Evolutionary conservation across 2,329 filamentous ascomycete species (phyloP).

Genomic region (Pseudogymnoascus sp.): DNA sequence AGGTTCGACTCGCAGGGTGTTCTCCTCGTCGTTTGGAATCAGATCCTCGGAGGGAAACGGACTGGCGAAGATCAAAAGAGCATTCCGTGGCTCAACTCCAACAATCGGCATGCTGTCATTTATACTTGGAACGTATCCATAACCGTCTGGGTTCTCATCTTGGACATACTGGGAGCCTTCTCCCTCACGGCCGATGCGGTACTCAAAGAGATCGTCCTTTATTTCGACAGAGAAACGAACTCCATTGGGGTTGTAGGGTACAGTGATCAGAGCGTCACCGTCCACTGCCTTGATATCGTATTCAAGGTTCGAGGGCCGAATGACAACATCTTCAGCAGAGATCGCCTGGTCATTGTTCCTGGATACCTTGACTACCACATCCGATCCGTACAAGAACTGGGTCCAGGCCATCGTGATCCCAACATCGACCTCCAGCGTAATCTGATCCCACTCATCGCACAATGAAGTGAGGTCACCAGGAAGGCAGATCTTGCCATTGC

Average conservation of each 20-base stretch:
- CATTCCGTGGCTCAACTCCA: slow-evolving; percentile 26
- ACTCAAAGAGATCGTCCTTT: slow-evolving; percentile 27
- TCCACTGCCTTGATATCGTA: slow-evolving; percentile 20
- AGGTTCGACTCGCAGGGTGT: slow-evolving; percentile 19
- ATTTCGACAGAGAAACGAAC: slow-evolving; percentile 30
- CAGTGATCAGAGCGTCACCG: slow-evolving; percentile 22
- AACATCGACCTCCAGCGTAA: slow-evolving; percentile 28
- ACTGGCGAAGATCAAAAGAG: slow-evolving; percentile 30
- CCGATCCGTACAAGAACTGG: slow-evolving; percentile 26
- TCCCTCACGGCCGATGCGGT: slow-evolving; percentile 20
- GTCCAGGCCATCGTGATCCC: slow-evolving; percentile 32
- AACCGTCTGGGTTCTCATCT: slow-evolving; percentile 10
- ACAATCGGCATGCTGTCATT: slow-evolving; percentile 19
- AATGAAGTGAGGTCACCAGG: slow-evolving; percentile 20
- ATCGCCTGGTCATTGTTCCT: slow-evolving; percentile 16
- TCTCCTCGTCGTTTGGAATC: slow-evolving; percentile 17
- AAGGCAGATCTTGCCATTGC: slow-evolving; percentile 27
- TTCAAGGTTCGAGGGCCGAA: slow-evolving; percentile 25
- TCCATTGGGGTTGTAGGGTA: slow-evolving; percentile 25
- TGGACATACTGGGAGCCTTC: slow-evolving; percentile 18
- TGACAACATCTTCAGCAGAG: slow-evolving; percentile 22
- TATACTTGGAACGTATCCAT: slow-evolving; percentile 9
- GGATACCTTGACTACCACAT: slow-evolving; percentile 24
- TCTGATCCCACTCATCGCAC: slow-evolving; percentile 23
- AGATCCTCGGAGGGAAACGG: slow-evolving; percentile 21